Conservation (phyloP, 495 filamentous ascomycete species). For the Astrothelium macrocarpum region DNA sequence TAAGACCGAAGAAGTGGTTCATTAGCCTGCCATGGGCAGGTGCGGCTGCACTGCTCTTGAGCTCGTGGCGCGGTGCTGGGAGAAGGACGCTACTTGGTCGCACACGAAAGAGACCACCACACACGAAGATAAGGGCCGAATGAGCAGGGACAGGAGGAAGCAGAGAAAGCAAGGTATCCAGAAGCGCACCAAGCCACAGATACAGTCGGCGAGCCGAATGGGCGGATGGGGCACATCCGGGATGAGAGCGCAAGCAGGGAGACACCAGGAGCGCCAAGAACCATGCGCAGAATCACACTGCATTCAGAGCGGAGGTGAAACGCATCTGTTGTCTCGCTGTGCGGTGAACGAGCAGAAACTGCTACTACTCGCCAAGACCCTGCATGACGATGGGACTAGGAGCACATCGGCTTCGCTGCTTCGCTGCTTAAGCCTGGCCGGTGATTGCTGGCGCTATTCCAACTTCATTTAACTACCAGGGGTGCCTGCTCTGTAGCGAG, state of each 20-base stretch:
- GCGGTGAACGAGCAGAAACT: background rate
- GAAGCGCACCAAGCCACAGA: background rate
- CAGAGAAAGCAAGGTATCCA: background rate
- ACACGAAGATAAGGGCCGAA: background rate
- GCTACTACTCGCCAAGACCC: background rate
- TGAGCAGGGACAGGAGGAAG: background rate
- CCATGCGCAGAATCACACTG: constrained; percentile 2
- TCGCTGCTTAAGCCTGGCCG: background rate
- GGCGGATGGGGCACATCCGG: background rate
- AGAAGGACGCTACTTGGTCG: no score
- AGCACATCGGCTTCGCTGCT: background rate
- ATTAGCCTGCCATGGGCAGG: no score
- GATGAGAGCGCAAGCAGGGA: background rate
- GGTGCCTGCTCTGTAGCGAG: background rate
- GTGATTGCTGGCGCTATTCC: background rate
- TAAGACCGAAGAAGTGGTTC: background rate
- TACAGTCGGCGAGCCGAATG: background rate
- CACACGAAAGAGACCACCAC: background rate
- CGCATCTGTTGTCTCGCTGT: background rate
- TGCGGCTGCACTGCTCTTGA: no score
- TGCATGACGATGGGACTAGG: background rate
- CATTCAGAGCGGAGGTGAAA: constrained; percentile 3
- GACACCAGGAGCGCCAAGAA: background rate
- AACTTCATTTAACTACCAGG: background rate
- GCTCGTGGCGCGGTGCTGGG: no score